Percentiles rank a stretch among this genome's conserved stretches.
phyloP scores from a whole-genome alignment of 306 rosid species.

The Fragaria ananassa region DNA sequence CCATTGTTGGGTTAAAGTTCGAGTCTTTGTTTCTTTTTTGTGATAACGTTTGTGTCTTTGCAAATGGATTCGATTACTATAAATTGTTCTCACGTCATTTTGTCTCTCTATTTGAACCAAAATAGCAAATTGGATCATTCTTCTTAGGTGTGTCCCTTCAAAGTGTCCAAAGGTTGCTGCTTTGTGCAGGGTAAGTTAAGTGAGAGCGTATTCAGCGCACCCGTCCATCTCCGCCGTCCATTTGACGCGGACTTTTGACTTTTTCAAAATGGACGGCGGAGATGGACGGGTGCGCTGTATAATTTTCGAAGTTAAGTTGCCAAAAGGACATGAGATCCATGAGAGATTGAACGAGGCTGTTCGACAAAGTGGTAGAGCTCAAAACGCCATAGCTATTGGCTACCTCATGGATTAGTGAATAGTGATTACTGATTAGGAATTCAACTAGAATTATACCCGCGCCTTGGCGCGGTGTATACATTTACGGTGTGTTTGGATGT shows the following conservation, averaged over 20 bases:
- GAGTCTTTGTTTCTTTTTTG: neutral
- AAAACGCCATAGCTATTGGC: neutral
- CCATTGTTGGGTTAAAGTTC: neutral
- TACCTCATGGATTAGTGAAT: neutral
- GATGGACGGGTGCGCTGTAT: too few relatives aligned
- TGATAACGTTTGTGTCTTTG: neutral
- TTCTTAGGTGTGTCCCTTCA: constrained; percentile 8
- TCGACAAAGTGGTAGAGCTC: neutral
- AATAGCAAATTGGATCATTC: neutral
- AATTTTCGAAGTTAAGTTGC: neutral
- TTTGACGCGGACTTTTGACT: too few relatives aligned
- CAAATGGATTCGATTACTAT: neutral
- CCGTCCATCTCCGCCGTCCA: too few relatives aligned
- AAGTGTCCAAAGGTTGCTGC: neutral
- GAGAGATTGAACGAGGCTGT: neutral
- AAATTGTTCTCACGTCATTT: neutral
- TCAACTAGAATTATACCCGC: neutral
- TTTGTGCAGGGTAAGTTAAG: neutral
- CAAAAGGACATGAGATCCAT: neutral
- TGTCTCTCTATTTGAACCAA: neutral
- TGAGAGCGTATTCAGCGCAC: too few relatives aligned
- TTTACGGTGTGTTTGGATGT: too few relatives aligned
- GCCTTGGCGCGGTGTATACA: too few relatives aligned
- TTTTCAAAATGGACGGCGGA: too few relatives aligned
- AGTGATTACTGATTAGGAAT: neutral